Percentiles rank a stretch among this genome's conserved stretches.
phyloP scores from a whole-genome alignment of 257 asterid species.

The Solanum piurae region DNA sequence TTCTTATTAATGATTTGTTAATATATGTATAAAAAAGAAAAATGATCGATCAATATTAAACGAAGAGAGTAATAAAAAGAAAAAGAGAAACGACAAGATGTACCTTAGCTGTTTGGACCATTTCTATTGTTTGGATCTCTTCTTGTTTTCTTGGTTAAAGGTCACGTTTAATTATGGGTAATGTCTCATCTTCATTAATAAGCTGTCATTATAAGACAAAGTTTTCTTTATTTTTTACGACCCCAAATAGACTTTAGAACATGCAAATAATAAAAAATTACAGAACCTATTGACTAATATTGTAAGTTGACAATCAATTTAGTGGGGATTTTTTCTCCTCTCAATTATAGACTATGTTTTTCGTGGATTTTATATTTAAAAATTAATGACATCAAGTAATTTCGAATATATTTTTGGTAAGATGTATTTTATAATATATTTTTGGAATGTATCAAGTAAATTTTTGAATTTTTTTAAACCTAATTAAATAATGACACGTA shows the following conservation, averaged over 20 bases:
- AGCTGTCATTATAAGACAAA: neutral
- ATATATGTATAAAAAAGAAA: no score
- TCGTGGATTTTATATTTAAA: neutral
- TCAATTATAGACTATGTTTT: neutral
- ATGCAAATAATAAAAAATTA: neutral
- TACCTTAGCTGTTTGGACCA: neutral
- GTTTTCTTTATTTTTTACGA: neutral
- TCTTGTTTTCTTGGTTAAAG: neutral
- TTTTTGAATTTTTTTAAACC: neutral
- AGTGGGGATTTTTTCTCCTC: neutral
- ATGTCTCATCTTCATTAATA: neutral
- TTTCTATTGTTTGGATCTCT: neutral
- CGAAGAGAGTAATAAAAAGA: neutral
- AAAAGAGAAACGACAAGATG: neutral
- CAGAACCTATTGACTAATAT: neutral
- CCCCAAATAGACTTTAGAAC: neutral
- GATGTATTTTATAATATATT: no score
- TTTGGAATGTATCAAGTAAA: neutral
- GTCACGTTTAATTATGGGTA: neutral
- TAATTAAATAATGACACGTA: neutral
- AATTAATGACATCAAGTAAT: neutral
- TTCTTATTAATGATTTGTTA: no score
- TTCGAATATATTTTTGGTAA: no score
- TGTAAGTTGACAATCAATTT: neutral
- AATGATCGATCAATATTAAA: no score